phyloP scores from a whole-genome alignment of 169 alveolate genomes.

The Plasmodium gallinaceum region DNA sequence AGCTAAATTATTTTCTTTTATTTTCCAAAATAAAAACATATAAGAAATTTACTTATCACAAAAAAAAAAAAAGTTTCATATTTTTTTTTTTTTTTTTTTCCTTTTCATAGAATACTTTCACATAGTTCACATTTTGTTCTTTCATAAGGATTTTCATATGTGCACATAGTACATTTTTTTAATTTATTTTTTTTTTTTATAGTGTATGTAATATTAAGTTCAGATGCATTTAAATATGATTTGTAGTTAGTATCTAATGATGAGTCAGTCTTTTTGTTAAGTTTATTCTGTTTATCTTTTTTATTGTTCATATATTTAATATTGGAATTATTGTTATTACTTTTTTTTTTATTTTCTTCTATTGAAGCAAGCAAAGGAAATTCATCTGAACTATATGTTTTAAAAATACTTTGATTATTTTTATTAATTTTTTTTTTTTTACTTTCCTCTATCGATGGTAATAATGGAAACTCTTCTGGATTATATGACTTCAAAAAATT shows the following conservation, averaged over 20 bases:
- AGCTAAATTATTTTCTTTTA: no score
- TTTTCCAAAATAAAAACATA: no score
- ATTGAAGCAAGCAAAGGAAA: conserved; percentile 19
- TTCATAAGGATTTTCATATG: conserved; percentile 62
- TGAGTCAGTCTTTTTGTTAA: background rate
- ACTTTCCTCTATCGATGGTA: background rate
- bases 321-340: conserved; percentile 9
- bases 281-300: background rate
- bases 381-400: conserved; percentile 30
- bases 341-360: conserved; percentile 19
- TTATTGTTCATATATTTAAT: background rate
- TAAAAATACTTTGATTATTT: background rate
- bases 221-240: conserved; percentile 30
- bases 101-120: conserved; percentile 24
- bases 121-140: conserved; percentile 65
- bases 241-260: background rate
- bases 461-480: conserved; percentile 28
- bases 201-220: conserved; percentile 58
- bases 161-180: conserved; percentile 56
- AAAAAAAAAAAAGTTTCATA: no score
- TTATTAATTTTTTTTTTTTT: conserved; percentile 19
- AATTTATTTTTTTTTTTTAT: conserved; percentile 50
- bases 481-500: conserved; percentile 11
- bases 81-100: no score
- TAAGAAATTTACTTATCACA: no score